These are phyloP conservation scores for Pythium scleroteichum DNA, from an alignment of 352 stramenopile species.

Conservation along the genomic window DNA sequence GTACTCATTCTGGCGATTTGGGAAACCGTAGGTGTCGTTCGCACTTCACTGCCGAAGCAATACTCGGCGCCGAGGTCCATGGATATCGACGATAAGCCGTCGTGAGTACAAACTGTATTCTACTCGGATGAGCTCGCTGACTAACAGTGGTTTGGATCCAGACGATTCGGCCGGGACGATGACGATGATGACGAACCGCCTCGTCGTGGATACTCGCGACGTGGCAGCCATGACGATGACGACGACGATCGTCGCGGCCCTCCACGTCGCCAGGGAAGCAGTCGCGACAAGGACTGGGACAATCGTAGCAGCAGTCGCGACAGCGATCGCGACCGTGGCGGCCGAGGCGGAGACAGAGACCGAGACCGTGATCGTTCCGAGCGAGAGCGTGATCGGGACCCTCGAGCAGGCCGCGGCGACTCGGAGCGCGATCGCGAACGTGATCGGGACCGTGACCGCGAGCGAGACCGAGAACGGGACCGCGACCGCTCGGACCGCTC, in stretches of 20 bases:
- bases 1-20: too few relatives aligned
- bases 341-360: conserved; percentile 24
- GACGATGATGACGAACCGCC: conserved; percentile 48
- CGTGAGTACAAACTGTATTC: conserved; percentile 36
- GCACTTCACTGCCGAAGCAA: conserved; percentile 72
- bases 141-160: conserved; percentile 22
- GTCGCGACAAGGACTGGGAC: conserved; percentile 29
- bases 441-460: conserved; percentile 31
- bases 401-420: conserved; percentile 26
- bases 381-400: conserved; percentile 21
- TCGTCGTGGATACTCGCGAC: conserved; percentile 20
- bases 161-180: conserved; percentile 75
- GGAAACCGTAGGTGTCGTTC: conserved; percentile 77
- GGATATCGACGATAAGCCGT: conserved; percentile 82
- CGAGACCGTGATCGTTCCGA: conserved; percentile 38
- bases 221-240: conserved; percentile 38
- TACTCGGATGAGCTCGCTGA: neutral
- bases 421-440: conserved; percentile 33
- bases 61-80: conserved; percentile 74
- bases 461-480: conserved; percentile 40
- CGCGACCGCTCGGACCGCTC: conserved; percentile 30
- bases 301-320: conserved; percentile 41
- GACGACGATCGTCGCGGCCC: conserved; percentile 39
- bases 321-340: conserved; percentile 30
- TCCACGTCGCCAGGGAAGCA: conserved; percentile 30